A percentile compares a stretch with the other conserved stretches of the same genome.
phyloP scores from a whole-genome alignment of 163 green algal species.

The Scenedesmus sp. region DNA sequence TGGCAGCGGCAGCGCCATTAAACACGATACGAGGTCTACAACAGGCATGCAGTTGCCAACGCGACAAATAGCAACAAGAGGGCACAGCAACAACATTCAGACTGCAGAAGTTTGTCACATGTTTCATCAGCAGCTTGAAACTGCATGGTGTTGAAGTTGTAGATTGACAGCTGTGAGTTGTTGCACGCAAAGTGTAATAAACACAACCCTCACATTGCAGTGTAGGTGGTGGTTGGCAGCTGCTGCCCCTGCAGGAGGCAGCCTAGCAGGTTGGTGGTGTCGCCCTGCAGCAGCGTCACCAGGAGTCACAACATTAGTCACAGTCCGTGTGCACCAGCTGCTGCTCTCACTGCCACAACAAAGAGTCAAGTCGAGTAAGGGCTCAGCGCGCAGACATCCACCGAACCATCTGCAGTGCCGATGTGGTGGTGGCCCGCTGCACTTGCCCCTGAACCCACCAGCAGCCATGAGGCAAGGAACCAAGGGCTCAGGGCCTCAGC shows the following conservation, averaged over 20 bases:
- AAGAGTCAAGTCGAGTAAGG: background rate
- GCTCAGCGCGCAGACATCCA: background rate
- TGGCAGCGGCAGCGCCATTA: background rate
- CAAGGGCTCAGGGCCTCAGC: conserved; percentile 89
- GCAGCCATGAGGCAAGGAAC: conserved; percentile 92
- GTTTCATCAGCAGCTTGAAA: no score
- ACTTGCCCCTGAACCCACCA: conserved; percentile 63
- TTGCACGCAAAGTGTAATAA: background rate
- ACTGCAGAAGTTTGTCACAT: background rate
- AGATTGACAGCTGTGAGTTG: no score
- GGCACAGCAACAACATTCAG: background rate
- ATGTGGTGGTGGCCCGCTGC: background rate
- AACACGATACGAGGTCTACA: background rate
- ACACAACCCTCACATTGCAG: conserved; percentile 68
- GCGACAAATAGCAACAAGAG: no score
- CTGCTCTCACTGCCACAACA: background rate
- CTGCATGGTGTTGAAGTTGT: no score
- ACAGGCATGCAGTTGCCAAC: background rate
- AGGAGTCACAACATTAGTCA: background rate
- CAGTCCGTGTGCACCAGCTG: background rate
- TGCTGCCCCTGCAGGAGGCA: conserved; percentile 88
- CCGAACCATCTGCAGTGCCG: background rate
- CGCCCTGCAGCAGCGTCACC: conserved; percentile 69
- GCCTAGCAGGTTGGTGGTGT: conserved; percentile 95
- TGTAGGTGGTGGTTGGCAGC: conserved; percentile 90